These are phyloP conservation scores for Aspergillus sp. DNA, from an alignment of 2,329 filamentous ascomycete species.

Conservation along the genomic window DNA sequence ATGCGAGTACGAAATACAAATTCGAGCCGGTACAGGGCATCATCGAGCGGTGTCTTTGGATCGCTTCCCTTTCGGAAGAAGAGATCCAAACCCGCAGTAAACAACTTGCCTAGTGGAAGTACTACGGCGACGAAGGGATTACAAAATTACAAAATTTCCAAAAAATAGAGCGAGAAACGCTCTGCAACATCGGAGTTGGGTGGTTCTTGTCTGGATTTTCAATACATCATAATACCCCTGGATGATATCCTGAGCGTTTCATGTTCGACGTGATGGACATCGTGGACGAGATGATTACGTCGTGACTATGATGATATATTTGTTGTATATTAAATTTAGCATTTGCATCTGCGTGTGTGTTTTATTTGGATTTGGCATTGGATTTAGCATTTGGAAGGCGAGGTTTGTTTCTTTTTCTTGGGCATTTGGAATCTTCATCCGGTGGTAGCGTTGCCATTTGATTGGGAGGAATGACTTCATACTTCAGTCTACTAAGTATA, in stretches of 20 bases:
- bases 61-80: constrained; percentile 59
- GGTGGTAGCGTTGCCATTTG: background rate
- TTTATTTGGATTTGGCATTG: background rate
- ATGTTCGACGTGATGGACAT: background rate
- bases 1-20: constrained; percentile 62
- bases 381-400: too few species aligned
- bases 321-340: background rate
- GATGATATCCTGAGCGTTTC: background rate
- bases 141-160: background rate
- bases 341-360: background rate
- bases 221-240: background rate
- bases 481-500: background rate
- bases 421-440: background rate
- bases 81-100: constrained; percentile 53
- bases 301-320: background rate
- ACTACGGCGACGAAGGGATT: background rate
- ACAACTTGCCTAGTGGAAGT: constrained; percentile 35
- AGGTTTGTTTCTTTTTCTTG: background rate
- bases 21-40: constrained; percentile 59
- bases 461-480: background rate
- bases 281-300: background rate
- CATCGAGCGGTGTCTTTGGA: constrained; percentile 64
- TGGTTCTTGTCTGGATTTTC: background rate
- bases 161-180: background rate
- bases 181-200: background rate